Percentiles rank a stretch among this genome's conserved stretches.
Conservation (phyloP, 495 filamentous ascomycete genomes). For the Annulohypoxylon bovei region DNA sequence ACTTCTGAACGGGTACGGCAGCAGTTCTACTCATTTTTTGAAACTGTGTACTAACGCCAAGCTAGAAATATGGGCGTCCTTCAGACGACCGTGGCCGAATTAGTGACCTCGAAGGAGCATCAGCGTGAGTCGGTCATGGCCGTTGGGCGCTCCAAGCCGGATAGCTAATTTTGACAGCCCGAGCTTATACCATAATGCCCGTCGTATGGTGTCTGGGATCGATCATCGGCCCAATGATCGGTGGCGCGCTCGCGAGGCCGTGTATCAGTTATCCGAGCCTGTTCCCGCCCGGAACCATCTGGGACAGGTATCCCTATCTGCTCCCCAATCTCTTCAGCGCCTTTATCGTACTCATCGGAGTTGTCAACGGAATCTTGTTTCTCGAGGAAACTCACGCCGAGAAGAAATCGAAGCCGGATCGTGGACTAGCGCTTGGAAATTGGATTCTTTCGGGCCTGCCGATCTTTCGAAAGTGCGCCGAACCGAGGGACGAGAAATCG, state of each 20-base stretch:
- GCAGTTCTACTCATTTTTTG: conserved; percentile 7
- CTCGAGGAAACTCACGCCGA: conserved; percentile 94
- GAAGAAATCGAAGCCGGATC: conserved; percentile 78
- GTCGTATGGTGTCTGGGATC: conserved; percentile 95
- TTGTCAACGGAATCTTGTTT: conserved; percentile 86
- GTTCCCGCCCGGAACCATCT: conserved; percentile 78
- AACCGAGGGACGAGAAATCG: conserved; percentile 39
- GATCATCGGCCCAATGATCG: conserved; percentile 90
- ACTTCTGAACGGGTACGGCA: conserved; percentile 83
- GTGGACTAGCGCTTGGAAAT: conserved; percentile 78
- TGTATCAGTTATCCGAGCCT: conserved; percentile 80
- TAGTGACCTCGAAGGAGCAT: conserved; percentile 90
- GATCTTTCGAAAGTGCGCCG: conserved; percentile 45
- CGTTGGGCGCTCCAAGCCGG: background rate
- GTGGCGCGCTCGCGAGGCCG: conserved; percentile 88
- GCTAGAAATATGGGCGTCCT: conserved; percentile 87
- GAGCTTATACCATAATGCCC: conserved; percentile 96
- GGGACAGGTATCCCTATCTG: conserved; percentile 88
- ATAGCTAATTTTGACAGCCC: conserved; percentile 63
- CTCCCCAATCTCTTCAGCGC: conserved; percentile 95
- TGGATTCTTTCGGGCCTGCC: conserved; percentile 69
- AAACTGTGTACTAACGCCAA: conserved; percentile 25
- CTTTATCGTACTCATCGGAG: conserved; percentile 76
- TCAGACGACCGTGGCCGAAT: conserved; percentile 92
- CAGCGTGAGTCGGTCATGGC: conserved; percentile 68